Conservation (phyloP, 768 basidiomycete genomes). For the Termitomyces sp. region DNA sequence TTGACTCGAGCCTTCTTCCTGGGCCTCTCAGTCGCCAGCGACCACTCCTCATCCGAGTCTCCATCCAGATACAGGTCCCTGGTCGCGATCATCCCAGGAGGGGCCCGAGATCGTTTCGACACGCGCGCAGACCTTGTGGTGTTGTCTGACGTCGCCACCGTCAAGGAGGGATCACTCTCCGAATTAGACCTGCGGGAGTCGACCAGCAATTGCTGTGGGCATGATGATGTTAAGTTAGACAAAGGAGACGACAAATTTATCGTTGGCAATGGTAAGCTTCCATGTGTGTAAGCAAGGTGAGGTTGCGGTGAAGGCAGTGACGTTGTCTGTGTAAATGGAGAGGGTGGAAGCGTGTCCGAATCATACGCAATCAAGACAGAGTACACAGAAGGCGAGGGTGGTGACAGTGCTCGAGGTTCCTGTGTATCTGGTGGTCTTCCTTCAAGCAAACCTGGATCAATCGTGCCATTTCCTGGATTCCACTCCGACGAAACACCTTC, state of each 20-base stretch:
- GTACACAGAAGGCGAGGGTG: not conserved
- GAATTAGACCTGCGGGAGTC: not conserved
- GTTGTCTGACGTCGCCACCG: not conserved
- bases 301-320: not conserved
- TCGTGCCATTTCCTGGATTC: conserved; percentile 13
- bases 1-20: not conserved
- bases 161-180: not conserved
- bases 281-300: not conserved
- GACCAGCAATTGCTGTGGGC: not conserved
- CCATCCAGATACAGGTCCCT: not conserved
- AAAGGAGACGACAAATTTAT: not conserved
- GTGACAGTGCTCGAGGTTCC: not conserved
- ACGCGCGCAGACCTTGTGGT: not conserved
- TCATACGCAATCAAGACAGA: not conserved
- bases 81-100: not conserved
- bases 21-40: not conserved
- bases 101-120: not conserved
- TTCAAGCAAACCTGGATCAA: conserved; percentile 15
- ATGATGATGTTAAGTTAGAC: not conserved
- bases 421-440: conserved; percentile 1
- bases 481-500: not conserved
- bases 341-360: not conserved
- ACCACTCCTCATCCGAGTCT: conserved; percentile 6
- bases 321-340: not conserved
- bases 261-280: not conserved